Base-by-base conservation (phyloP, 1,284 basidiomycete species). In the Pascua guehoae region DNA sequence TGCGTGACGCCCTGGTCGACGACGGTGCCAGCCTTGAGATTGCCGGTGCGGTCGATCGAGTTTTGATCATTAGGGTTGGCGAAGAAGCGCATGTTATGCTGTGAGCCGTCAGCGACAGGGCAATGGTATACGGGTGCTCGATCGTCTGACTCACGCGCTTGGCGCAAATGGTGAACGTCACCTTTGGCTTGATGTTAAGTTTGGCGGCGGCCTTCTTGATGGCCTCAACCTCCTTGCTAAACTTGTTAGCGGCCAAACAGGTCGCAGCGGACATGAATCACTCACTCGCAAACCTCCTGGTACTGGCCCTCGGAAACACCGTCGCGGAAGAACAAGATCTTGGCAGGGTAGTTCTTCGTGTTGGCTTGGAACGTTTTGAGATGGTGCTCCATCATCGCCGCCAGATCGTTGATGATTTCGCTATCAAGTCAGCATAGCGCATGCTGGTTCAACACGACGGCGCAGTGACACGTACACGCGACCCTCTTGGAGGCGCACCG, bases 261-360 rank as follows among this genome's bases (percentile, higher is more conserved):
- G 24, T 32, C 3, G 24, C 24, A 32, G 24, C 47, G 53, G 56
- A 9, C 15, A 5, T 8, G 10, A 32, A 12, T 38, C 12, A 66
- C 70, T 66, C 47, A 72, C 58, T 78, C 65, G 11, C 78, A 75
- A 51, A 78, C 78, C 12, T 73, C 66, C 14, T 71, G 66, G 58
- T 75, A 80, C 63, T 81, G 79, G 0, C 80, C 80, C 56, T 82
- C 79, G 12, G 73, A 76, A 0, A 81, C 78, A 50, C 79, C 80
- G 58, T 81, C 79, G 48, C 79, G 75, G 72, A 79, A 79, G 65
- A 80, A 73, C 52, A 79, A 60, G 48, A 80, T 74, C 48, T 69
- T 73, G 12, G 68, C 57, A 0, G 79, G 76, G 0, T 77, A 73
- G n/a, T 58, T 58, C 47, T 69, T 72, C 52, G 64, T 69, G 56